Base-by-base conservation (phyloP, 2,329 filamentous ascomycete species). In the Sporothrix variecibatus region DNA sequence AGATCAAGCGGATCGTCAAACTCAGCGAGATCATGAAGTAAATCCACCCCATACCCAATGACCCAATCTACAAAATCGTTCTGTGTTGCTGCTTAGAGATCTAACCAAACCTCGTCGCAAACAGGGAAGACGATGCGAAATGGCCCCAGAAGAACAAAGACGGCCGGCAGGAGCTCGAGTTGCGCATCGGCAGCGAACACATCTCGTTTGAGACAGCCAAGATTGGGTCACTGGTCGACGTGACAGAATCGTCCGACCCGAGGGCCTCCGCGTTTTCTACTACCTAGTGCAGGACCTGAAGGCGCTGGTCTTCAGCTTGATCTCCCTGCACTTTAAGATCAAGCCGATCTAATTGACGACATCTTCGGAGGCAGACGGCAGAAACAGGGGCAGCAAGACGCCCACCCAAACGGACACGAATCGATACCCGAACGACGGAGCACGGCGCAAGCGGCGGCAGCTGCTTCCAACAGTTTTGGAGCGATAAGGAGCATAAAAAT, bases 111-210 rank as follows among this genome's bases (percentile, higher is more conserved):
- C 26, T n/a, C 5, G 40, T 38, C 65, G 28, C 49, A 31, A 23
- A 76, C 78, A 97, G 94, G 86, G 96, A 99, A 90, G 96, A 99
- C 81, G 96, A 99, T 82, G 93, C 91, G 34, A 98, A 98, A 82
- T 99, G 96, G 96, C 96, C 96, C 0, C 94, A 97, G 83, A 99
- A 98, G 89, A 99, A 99, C 86, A 98, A 98, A 85, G 96, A 99
- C 79, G 96, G 96, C 49, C 90, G 95, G 77, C 96, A 99, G 82
- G 96, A 99, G 84, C 87, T 99, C 67, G 96, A 99, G 83, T 98
- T 99, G 75, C 89, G 95, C 68, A 82, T 99, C 73, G 96, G 95
- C 58, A 96, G 93, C 79, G 96, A 99, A 77, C 95, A 98, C 82
- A 98, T 99, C 78, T 97, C 94, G 1, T 99, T 99, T 78, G 96